A percentile compares a stretch with the other conserved stretches of the same genome.
These are phyloP conservation scores for Penicillium cosmopolitanum DNA, from an alignment of 495 filamentous ascomycete species.

Conservation along the genomic window DNA sequence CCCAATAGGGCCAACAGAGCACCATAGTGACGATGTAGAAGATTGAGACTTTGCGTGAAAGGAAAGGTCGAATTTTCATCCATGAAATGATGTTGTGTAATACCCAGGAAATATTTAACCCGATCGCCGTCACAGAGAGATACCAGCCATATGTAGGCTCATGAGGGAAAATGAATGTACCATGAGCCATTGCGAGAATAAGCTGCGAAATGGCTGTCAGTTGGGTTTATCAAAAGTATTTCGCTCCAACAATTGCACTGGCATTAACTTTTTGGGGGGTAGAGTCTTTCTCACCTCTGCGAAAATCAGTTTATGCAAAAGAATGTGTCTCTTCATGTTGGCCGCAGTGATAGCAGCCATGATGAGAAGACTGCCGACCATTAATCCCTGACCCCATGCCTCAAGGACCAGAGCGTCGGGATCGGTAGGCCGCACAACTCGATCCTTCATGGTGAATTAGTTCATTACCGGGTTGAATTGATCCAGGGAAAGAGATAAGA, in stretches of 20 bases:
- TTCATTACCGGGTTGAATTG: not conserved
- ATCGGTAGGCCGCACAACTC: constrained; percentile 34
- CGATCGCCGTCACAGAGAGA: constrained; percentile 48
- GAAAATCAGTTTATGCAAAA: constrained; percentile 52
- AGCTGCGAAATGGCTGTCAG: constrained; percentile 22
- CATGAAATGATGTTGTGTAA: constrained; percentile 55
- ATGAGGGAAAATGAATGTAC: constrained; percentile 51
- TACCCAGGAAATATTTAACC: constrained; percentile 50
- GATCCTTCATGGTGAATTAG: constrained; percentile 9
- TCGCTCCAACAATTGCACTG: not conserved
- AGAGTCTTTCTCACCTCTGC: constrained; percentile 39
- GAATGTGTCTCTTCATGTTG: constrained; percentile 46
- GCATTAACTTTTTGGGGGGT: too few species aligned
- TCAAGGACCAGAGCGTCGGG: constrained; percentile 47
- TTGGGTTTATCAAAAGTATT: not conserved
- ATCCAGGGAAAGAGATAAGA: not conserved
- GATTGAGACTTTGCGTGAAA: constrained; percentile 35
- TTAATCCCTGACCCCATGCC: constrained; percentile 52
- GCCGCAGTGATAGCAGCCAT: constrained; percentile 47
- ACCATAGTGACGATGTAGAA: constrained; percentile 46
- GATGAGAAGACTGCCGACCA: constrained; percentile 51
- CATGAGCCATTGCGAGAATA: constrained; percentile 42
- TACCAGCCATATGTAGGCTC: constrained; percentile 51
- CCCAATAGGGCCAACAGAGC: constrained; percentile 49
- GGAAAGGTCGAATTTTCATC: constrained; percentile 53